phyloP scores from a whole-genome alignment of 768 basidiomycete genomes.

The Krasilnikovozyma curviuscula region DNA sequence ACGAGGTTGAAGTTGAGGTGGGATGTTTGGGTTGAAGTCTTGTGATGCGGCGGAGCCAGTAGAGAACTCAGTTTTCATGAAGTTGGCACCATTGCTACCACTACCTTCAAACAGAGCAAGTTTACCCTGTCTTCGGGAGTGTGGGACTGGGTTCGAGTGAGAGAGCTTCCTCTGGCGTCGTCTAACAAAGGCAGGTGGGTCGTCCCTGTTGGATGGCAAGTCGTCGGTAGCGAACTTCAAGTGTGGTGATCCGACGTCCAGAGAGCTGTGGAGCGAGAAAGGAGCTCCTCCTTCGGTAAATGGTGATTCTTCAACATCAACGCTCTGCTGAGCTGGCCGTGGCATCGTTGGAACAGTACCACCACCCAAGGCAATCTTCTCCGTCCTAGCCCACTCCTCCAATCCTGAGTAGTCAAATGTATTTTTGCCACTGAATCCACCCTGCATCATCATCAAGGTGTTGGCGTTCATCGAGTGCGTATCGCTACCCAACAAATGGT shows the following conservation, averaged over 20 bases:
- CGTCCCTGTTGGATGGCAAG: neutral
- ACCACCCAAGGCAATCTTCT: no score
- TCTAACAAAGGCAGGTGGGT: slow-evolving; percentile 21
- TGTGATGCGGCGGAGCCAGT: slow-evolving; percentile 13
- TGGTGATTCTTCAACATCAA: slow-evolving; percentile 15
- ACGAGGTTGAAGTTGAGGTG: slow-evolving; percentile 3
- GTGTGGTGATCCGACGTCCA: slow-evolving; percentile 12
- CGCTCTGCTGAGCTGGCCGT: neutral
- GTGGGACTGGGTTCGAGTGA: slow-evolving; percentile 42
- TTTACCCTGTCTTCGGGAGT: slow-evolving; percentile 41
- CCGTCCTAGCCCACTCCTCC: slow-evolving; percentile 62
- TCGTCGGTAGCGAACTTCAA: neutral
- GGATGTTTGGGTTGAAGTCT: slow-evolving; percentile 17
- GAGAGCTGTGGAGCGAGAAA: slow-evolving; percentile 14
- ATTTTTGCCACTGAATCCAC: slow-evolving; percentile 34
- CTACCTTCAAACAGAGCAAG: slow-evolving; percentile 69
- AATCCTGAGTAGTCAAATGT: slow-evolving; percentile 54
- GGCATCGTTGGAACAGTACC: slow-evolving; percentile 10
- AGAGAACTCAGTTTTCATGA: no score
- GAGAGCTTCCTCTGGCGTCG: slow-evolving; percentile 70
- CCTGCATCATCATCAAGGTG: slow-evolving; percentile 51
- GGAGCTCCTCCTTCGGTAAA: slow-evolving; percentile 12
- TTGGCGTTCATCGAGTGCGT: slow-evolving; percentile 19
- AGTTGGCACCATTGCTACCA: slow-evolving; percentile 11
- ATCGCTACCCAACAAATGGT: slow-evolving; percentile 2